Percentiles rank a stretch among this genome's conserved stretches.
phyloP scores from a whole-genome alignment of 2,329 filamentous ascomycete species.

The Curvularia sp. region DNA sequence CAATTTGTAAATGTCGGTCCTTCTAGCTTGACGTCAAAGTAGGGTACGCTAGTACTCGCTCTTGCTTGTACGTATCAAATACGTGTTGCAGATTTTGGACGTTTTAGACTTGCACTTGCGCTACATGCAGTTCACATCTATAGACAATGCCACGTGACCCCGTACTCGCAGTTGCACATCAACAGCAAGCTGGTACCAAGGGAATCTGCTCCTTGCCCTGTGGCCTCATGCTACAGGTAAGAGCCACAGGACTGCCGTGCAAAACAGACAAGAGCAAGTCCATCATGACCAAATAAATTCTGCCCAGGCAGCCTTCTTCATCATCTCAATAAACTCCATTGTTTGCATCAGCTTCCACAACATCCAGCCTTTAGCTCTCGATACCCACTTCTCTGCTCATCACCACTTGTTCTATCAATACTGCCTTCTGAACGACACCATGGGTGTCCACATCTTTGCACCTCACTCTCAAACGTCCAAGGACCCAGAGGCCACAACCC shows the following conservation, averaged over 20 bases:
- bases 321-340: not conserved
- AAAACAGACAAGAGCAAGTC: not conserved
- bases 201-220: not conserved
- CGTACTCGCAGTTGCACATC: not conserved
- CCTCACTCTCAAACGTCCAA: not conserved
- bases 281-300: not conserved
- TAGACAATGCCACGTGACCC: not conserved
- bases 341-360: not conserved
- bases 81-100: not conserved
- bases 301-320: not conserved
- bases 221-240: not conserved
- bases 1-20: not conserved
- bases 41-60: not conserved
- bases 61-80: not conserved
- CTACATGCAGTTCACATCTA: not conserved
- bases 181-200: not conserved
- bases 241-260: not conserved
- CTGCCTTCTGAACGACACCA: not conserved
- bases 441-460: not conserved
- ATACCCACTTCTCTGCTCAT: too few species aligned
- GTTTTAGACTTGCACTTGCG: not conserved
- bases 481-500: not conserved
- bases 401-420: too few species aligned
- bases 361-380: not conserved
- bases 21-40: not conserved